Base-by-base conservation (phyloP, 2,329 filamentous ascomycete genomes). In the Daldinia eschscholtzii region DNA sequence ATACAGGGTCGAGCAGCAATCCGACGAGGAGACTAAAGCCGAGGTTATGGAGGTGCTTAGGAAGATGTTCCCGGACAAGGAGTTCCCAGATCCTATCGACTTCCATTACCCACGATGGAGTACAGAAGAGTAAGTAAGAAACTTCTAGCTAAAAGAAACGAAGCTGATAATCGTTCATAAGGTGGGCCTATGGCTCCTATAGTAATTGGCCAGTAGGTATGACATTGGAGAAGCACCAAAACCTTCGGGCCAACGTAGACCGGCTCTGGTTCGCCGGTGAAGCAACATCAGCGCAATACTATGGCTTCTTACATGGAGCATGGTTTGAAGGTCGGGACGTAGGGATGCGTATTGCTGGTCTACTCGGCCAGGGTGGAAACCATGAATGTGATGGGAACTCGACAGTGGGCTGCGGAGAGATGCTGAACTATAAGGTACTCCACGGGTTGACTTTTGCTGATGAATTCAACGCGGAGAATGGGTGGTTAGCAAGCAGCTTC, bases 121-220 rank as follows among this genome's bases (percentile, higher is more conserved):
- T 30, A 74, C 75, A 13, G 76, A 78, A 59, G 70, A 76, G 67
- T 77, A 52, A 73, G 75, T 70, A 12, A 57, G 6, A 30, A 46
- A 28, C 7, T 12, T 9, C 30, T 13, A 23, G 28, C 6, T 15
- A 12, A 10, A 30, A 28, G 9, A 55, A 12, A 37, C 20, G 4
- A 0, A 35, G 35, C 52, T 71, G 28, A 68, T 61, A n/a, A 15
- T 18, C 28, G 3, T 61, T 26, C 13, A 10, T 0, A 26, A 61
- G 68, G 30, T 85, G 83, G 83, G 77, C 83, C 0, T 87, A 85
- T 61, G 90, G 90, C 3, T 89, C 85, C 23, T 92, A 91, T 78
- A 89, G 87, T 41, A 91, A 91, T 76, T 92, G 89, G 90, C 90
- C 90, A 0, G 80, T 85, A 0, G 87, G 87, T 0, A 88, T 88